Evolutionary conservation across 208 protist genomes (phyloP).

Genomic region (Endotrypanum monterogeii): DNA sequence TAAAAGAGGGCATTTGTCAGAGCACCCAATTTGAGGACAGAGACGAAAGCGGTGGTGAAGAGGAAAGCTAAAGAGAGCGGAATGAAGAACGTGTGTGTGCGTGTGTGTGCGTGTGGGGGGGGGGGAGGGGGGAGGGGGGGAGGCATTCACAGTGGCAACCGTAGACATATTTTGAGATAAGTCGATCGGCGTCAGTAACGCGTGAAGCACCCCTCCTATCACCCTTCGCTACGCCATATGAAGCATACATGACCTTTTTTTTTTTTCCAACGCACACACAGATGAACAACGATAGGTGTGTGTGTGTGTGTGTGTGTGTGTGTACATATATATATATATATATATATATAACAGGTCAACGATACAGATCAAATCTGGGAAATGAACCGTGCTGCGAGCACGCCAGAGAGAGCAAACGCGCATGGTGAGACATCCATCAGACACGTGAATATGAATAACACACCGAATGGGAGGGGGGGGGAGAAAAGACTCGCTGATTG

Average conservation of each 20-base stretch:
- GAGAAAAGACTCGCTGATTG: too few species aligned
- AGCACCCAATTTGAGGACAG: too few species aligned
- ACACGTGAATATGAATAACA: too few species aligned
- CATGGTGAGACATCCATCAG: too few species aligned
- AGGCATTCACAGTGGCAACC: not conserved
- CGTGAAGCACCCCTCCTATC: too few species aligned
- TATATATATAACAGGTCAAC: not conserved
- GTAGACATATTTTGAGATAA: not conserved
- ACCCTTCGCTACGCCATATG: not conserved
- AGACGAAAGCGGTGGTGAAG: not conserved
- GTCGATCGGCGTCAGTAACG: not conserved
- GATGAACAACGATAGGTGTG: not conserved
- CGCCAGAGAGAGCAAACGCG: too few species aligned
- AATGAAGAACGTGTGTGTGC: too few species aligned
- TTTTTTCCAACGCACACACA: not conserved
- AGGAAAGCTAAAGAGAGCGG: too few species aligned
- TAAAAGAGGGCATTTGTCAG: not conserved
- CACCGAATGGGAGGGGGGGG: too few species aligned
- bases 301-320: slow-evolving; percentile 2
- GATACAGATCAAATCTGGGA: not conserved
- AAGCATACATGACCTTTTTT: not conserved
- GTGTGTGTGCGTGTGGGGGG: too few species aligned
- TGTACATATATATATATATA: slow-evolving; percentile 1
- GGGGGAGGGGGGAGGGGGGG: slow-evolving; percentile 8
- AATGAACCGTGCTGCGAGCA: not conserved